Evolutionary conservation across 169 alveolate species (phyloP).

Genomic region (Babesia bigemina): DNA sequence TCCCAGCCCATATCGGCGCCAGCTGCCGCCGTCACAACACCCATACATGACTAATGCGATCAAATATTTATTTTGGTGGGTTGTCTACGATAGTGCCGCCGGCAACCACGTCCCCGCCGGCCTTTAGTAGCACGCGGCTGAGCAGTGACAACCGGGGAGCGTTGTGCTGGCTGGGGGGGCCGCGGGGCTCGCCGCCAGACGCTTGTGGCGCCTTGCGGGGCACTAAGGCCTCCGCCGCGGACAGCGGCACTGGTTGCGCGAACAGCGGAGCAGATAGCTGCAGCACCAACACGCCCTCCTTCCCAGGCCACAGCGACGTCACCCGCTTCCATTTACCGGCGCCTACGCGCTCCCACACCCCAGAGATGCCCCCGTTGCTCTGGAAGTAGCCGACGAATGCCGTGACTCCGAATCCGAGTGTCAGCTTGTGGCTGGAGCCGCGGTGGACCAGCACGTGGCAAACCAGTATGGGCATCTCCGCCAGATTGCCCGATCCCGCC

Average conservation of each 20-base stretch:
- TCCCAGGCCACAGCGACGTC: slow-evolving; percentile 47
- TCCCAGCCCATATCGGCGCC: too few species aligned
- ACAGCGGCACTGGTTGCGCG: slow-evolving; percentile 30
- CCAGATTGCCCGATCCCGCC: slow-evolving; percentile 9
- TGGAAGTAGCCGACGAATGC: slow-evolving; percentile 57
- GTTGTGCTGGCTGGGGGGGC: not conserved
- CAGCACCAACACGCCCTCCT: slow-evolving; percentile 37
- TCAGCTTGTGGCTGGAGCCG: slow-evolving; percentile 24
- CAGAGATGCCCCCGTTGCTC: slow-evolving; percentile 9
- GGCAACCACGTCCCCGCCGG: slow-evolving; percentile 52
- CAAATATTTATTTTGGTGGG: not conserved
- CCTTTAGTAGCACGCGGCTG: slow-evolving; percentile 45
- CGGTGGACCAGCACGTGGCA: slow-evolving; percentile 28
- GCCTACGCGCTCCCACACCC: slow-evolving; percentile 4
- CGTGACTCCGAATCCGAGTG: slow-evolving; percentile 45
- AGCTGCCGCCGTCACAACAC: not conserved
- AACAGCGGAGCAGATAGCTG: slow-evolving; percentile 28
- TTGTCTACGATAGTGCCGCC: slow-evolving; percentile 47
- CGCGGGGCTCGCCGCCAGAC: not conserved
- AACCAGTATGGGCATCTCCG: not conserved
- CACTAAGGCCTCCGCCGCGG: not conserved
- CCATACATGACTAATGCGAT: not conserved
- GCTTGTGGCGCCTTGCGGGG: not conserved
- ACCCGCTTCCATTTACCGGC: slow-evolving; percentile 39
- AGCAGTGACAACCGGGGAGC: slow-evolving; percentile 25